Conservation (phyloP, 345 rosid genomes). For the Boechera stricta region DNA sequence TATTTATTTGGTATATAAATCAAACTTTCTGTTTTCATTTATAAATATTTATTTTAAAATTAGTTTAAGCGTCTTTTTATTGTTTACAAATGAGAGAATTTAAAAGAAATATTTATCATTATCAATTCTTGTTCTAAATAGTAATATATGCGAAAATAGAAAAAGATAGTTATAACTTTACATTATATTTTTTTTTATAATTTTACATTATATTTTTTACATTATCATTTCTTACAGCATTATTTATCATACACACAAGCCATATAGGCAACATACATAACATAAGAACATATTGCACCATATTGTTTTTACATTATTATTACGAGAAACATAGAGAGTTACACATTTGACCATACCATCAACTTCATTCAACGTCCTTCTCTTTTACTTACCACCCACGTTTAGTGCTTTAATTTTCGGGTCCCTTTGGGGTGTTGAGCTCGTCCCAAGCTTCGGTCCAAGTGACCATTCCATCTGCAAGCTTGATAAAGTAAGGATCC, state of each 20-base stretch:
- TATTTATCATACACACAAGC: conserved; percentile 2
- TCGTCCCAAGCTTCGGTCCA: conserved; percentile 68
- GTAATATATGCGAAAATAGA: background rate
- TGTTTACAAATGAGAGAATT: background rate
- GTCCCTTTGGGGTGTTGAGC: conserved; percentile 40
- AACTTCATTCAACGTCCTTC: conserved; percentile 8
- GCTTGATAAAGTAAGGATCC: conserved; percentile 57
- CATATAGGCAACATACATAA: conserved; percentile 20
- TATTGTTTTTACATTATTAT: background rate
- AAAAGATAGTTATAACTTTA: background rate
- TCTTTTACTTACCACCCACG: background rate
- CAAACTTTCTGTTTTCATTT: background rate
- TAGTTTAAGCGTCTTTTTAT: background rate
- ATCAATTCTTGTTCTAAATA: background rate
- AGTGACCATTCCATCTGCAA: conserved; percentile 61
- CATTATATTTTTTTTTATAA: too few species aligned
- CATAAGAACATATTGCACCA: background rate
- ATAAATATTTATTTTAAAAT: background rate
- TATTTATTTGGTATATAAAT: too few species aligned
- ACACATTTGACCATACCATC: conserved; percentile 19
- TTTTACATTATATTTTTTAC: too few species aligned
- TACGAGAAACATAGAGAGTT: background rate
- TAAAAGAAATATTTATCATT: background rate
- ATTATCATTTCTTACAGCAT: background rate
- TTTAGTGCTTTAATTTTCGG: conserved; percentile 7